Conservation (phyloP, 805 yeast species). For the Yarrowia yakushimensis region DNA sequence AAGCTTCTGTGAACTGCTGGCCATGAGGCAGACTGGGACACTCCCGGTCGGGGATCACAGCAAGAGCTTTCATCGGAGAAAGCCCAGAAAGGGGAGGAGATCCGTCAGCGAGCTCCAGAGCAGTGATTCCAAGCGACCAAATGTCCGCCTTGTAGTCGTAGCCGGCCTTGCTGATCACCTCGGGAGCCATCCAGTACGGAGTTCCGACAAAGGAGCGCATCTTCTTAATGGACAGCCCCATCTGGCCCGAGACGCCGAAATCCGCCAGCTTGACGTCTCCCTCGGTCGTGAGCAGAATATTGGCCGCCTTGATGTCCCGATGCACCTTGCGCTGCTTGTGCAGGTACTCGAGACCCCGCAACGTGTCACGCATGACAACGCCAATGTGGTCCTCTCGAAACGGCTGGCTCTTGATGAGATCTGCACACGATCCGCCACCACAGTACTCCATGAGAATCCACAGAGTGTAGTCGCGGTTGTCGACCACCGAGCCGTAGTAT, state of each 20-base stretch:
- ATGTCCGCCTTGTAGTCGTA: slow-evolving; percentile 87
- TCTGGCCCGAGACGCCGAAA: slow-evolving; percentile 88
- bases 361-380: slow-evolving; percentile 58
- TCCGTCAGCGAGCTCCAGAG: slow-evolving; percentile 79
- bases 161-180: slow-evolving; percentile 81
- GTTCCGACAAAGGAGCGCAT: slow-evolving; percentile 87
- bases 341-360: slow-evolving; percentile 70
- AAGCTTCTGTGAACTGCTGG: slow-evolving; percentile 43
- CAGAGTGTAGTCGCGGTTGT: slow-evolving; percentile 67
- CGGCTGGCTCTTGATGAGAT: slow-evolving; percentile 52
- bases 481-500: slow-evolving; percentile 60
- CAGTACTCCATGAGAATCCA: slow-evolving; percentile 95
- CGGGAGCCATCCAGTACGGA: slow-evolving; percentile 99
- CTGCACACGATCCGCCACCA: slow-evolving; percentile 90
- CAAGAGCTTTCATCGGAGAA: slow-evolving; percentile 73
- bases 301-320: slow-evolving; percentile 88
- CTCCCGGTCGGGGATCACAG: slow-evolving; percentile 59
- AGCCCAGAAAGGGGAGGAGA: slow-evolving; percentile 70
- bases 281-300: slow-evolving; percentile 63
- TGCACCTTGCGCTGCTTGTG: slow-evolving; percentile 77
- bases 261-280: slow-evolving; percentile 84
- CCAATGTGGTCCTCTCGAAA: slow-evolving; percentile 60
- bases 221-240: slow-evolving; percentile 51
- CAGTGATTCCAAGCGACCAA: slow-evolving; percentile 94
- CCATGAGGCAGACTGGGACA: slow-evolving; percentile 58